Percentiles rank a stretch among this genome's conserved stretches.
These are phyloP conservation scores for Benincasa hispida DNA, from an alignment of 306 rosid species.

Conservation along the genomic window DNA sequence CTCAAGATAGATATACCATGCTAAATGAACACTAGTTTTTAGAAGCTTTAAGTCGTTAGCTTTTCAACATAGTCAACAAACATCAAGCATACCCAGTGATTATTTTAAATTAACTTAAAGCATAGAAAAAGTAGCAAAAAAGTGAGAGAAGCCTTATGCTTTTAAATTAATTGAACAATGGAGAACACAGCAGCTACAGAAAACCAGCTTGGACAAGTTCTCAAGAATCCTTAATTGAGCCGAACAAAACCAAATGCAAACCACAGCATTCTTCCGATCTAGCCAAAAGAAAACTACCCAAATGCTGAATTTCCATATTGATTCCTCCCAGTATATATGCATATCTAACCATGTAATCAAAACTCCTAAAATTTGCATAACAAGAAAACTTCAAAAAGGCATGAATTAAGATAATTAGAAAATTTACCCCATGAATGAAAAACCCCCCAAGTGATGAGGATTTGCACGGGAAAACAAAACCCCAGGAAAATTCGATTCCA, in stretches of 20 bases:
- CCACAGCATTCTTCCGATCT: neutral
- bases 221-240: neutral
- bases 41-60: neutral
- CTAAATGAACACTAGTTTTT: neutral
- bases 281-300: neutral
- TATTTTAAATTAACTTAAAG: neutral
- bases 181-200: neutral
- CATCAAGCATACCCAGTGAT: neutral
- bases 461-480: slow-evolving; percentile 5
- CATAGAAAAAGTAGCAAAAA: neutral
- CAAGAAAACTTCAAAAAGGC: neutral
- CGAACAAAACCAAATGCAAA: neutral
- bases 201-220: neutral
- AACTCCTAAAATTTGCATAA: neutral
- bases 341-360: neutral
- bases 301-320: neutral
- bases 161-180: neutral
- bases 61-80: neutral
- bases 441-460: slow-evolving; percentile 17
- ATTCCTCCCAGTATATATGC: neutral
- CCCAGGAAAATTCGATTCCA: slow-evolving; percentile 16
- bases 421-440: slow-evolving; percentile 51
- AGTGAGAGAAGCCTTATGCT: neutral
- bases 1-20: neutral
- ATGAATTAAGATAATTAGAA: slow-evolving; percentile 7